phyloP scores from a whole-genome alignment of 352 stramenopile species.

The Proteromonas lacertae region DNA sequence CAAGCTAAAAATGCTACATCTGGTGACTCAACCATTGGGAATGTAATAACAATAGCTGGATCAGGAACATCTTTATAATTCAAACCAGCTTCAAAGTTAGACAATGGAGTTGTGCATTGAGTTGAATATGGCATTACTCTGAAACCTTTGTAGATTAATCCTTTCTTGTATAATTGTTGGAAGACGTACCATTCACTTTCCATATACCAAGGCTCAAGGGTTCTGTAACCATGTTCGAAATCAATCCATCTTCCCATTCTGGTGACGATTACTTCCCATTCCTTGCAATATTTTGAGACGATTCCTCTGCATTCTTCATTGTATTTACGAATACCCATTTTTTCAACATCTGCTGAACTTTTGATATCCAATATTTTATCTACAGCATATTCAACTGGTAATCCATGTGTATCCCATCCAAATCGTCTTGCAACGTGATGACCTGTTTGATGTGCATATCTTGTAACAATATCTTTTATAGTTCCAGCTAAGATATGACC shows the following conservation, averaged over 20 bases:
- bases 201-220: slow-evolving; percentile 97
- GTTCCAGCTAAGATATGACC: slow-evolving; percentile 38
- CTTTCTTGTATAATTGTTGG: slow-evolving; percentile 81
- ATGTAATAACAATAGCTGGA: slow-evolving; percentile 79
- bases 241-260: slow-evolving; percentile 95
- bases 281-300: slow-evolving; percentile 81
- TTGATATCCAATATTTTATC: slow-evolving; percentile 94
- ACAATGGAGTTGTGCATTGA: slow-evolving; percentile 77
- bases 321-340: slow-evolving; percentile 72
- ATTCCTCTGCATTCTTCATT: slow-evolving; percentile 87
- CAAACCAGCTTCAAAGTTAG: slow-evolving; percentile 93
- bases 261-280: slow-evolving; percentile 90
- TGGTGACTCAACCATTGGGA: slow-evolving; percentile 49
- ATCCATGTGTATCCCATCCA: slow-evolving; percentile 94
- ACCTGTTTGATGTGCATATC: slow-evolving; percentile 87
- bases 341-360: slow-evolving; percentile 74
- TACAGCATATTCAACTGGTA: slow-evolving; percentile 95
- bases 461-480: slow-evolving; percentile 98
- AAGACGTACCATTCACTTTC: slow-evolving; percentile 98
- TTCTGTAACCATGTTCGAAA: slow-evolving; percentile 99
- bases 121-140: slow-evolving; percentile 98
- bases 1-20: slow-evolving; percentile 45
- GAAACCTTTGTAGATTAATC: slow-evolving; percentile 90
- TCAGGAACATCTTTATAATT: slow-evolving; percentile 93
- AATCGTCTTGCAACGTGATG: slow-evolving; percentile 81